Evolutionary conservation across 805 yeast genomes (phyloP).

Genomic region (Metschnikowia noctiluminum): DNA sequence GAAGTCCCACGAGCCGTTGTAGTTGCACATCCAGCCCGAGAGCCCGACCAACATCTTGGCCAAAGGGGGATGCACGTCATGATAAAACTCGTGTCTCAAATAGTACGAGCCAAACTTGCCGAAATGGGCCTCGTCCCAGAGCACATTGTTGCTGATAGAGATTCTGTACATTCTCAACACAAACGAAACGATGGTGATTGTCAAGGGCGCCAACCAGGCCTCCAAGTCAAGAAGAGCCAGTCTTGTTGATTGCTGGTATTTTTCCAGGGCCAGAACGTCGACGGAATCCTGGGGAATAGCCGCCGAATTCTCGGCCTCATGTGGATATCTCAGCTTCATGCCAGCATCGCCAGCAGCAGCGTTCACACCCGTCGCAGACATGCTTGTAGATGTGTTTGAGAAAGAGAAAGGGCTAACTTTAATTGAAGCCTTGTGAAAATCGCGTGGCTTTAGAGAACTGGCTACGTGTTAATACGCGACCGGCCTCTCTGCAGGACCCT

Average conservation of each 20-base stretch:
- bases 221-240: conserved; percentile 27
- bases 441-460: background rate
- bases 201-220: conserved; percentile 50
- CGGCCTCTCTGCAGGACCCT: background rate
- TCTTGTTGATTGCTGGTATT: conserved; percentile 15
- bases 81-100: conserved; percentile 74
- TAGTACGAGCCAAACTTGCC: conserved; percentile 84
- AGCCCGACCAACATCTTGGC: conserved; percentile 80
- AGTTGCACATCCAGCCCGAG: conserved; percentile 77
- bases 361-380: conserved; percentile 19
- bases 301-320: background rate
- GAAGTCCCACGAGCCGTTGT: conserved; percentile 85
- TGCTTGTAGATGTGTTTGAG: background rate
- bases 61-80: conserved; percentile 85
- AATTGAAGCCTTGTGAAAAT: background rate
- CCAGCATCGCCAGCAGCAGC: conserved; percentile 6
- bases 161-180: conserved; percentile 72
- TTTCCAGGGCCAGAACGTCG: conserved; percentile 16
- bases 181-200: conserved; percentile 68
- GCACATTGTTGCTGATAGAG: conserved; percentile 61
- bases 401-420: background rate
- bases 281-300: conserved; percentile 1
- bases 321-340: conserved; percentile 4
- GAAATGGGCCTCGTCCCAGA: conserved; percentile 91
- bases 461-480: conserved; percentile 7